These are phyloP conservation scores for Tolypocladium pustulatum DNA, from an alignment of 2,329 filamentous ascomycete genomes.

Conservation along the genomic window DNA sequence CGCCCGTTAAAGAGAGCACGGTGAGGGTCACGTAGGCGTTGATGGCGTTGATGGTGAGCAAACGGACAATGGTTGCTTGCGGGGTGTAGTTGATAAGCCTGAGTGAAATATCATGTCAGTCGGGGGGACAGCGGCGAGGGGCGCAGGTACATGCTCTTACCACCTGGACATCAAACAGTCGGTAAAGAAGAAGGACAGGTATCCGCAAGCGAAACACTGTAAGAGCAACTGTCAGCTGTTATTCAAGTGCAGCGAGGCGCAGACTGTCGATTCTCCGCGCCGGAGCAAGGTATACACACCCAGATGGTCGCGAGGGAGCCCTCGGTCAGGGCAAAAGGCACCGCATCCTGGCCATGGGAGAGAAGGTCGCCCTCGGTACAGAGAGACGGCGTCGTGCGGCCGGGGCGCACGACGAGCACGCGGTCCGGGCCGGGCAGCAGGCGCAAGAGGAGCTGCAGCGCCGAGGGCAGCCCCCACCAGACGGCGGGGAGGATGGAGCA, in stretches of 20 bases:
- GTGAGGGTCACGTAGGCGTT: conserved; percentile 68
- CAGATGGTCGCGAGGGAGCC: conserved; percentile 63
- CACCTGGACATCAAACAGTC: conserved; percentile 79
- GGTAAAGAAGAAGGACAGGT: conserved; percentile 73
- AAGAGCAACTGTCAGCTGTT: background rate
- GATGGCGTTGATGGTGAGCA: conserved; percentile 62
- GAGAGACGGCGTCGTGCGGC: conserved; percentile 3
- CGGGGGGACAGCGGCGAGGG: background rate
- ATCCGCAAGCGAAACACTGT: conserved; percentile 66
- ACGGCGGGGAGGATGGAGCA: conserved; percentile 60
- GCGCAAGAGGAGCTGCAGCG: conserved; percentile 57
- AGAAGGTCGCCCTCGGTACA: background rate
- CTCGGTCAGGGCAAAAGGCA: conserved; percentile 45
- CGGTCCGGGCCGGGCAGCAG: conserved; percentile 34
- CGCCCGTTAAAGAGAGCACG: conserved; percentile 59
- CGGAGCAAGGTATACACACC: conserved; percentile 36
- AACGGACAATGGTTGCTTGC: conserved; percentile 67
- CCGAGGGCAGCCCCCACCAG: conserved; percentile 61
- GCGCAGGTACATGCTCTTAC: conserved; percentile 29
- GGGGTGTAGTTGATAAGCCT: conserved; percentile 81
- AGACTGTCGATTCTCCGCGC: background rate
- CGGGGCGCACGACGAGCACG: conserved; percentile 15
- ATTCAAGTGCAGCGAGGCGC: too few species aligned
- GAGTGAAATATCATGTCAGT: background rate
- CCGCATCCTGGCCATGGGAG: conserved; percentile 8